phyloP scores from a whole-genome alignment of 1,284 basidiomycete species.

The Cryptococcus maquisensis region DNA sequence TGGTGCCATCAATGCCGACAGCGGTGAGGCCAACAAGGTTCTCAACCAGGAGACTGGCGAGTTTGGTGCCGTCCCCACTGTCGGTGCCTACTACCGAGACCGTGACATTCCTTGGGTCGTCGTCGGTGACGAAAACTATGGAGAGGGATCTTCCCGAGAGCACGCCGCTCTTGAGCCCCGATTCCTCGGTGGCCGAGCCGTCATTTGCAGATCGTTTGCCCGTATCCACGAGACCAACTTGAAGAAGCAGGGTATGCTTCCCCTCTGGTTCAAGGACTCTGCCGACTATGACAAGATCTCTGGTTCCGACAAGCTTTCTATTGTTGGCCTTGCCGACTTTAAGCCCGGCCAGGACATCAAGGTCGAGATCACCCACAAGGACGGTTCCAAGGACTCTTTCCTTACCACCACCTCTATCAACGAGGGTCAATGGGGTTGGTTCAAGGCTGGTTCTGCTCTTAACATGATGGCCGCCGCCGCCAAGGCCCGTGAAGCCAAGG shows the following conservation, averaged over 20 bases:
- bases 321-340: conserved; percentile 76
- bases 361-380: conserved; percentile 71
- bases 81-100: conserved; percentile 83
- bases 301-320: conserved; percentile 76
- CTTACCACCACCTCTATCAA: conserved; percentile 43
- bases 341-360: conserved; percentile 83
- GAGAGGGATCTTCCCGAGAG: conserved; percentile 96
- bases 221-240: conserved; percentile 96
- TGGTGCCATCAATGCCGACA: conserved; percentile 92
- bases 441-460: conserved; percentile 77
- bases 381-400: conserved; percentile 66
- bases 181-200: conserved; percentile 90
- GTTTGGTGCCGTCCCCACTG: conserved; percentile 78
- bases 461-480: conserved; percentile 46
- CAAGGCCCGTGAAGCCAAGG: conserved; percentile 15
- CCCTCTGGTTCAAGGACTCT: conserved; percentile 78
- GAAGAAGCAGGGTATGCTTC: conserved; percentile 80
- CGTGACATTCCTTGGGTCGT: conserved; percentile 92
- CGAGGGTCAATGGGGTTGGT: conserved; percentile 86
- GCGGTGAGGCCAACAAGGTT: conserved; percentile 92
- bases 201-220: conserved; percentile 92
- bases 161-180: conserved; percentile 97
- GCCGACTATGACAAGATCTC: conserved; percentile 86
- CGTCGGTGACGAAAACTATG: conserved; percentile 89
- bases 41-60: conserved; percentile 87